Percentiles rank a stretch among this genome's conserved stretches.
phyloP scores from a whole-genome alignment of 2,329 filamentous ascomycete species.

The Beauveria asiatica region DNA sequence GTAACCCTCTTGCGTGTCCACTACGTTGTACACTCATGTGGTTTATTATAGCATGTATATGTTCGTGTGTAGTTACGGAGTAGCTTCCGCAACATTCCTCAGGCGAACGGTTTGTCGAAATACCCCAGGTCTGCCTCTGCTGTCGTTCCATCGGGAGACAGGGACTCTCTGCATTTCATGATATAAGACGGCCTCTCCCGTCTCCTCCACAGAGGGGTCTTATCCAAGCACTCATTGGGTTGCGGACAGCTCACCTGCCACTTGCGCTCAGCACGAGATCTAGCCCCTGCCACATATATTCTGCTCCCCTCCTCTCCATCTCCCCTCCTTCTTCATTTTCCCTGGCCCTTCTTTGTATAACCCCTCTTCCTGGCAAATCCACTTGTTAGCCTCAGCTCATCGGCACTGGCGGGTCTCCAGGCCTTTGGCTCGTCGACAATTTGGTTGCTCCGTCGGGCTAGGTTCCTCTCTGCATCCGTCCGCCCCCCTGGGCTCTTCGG shows the following conservation, averaged over 20 bases:
- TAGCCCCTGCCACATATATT: background rate
- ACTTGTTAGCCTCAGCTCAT: background rate
- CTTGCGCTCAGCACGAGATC: background rate
- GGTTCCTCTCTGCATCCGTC: background rate
- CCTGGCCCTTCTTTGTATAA: background rate
- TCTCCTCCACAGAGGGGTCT: background rate
- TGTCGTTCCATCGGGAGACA: background rate
- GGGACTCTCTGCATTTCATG: background rate
- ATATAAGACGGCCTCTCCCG: conserved; percentile 5
- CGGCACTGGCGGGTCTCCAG: conserved; percentile 1
- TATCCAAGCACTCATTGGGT: background rate
- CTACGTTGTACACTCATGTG: background rate
- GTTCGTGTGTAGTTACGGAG: background rate
- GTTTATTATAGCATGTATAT: background rate
- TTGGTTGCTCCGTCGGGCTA: conserved; percentile 1
- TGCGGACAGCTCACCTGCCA: background rate
- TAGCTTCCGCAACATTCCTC: background rate
- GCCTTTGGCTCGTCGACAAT: background rate
- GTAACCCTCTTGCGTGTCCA: background rate
- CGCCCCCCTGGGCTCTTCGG: background rate
- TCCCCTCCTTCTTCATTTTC: background rate
- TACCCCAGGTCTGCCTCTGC: background rate
- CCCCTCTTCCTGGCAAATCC: background rate
- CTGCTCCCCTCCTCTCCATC: background rate
- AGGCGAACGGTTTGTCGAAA: background rate